Evolutionary conservation across 805 yeast genomes (phyloP).

Genomic region (Kuraishia hungarica): DNA sequence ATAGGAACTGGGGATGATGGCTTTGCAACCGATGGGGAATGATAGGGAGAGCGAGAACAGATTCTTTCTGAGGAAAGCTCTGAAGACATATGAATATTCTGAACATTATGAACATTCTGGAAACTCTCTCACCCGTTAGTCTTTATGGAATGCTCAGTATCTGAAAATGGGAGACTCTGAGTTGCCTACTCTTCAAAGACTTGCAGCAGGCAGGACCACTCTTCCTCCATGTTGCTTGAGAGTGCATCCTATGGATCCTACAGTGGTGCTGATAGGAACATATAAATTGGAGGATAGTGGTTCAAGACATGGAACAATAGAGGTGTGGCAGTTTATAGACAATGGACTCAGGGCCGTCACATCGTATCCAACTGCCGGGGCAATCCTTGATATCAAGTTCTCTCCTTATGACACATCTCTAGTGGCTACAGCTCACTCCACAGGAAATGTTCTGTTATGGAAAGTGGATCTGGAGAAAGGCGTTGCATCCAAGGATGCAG

Average conservation of each 20-base stretch:
- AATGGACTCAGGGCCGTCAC: not conserved
- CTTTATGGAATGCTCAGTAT: no score
- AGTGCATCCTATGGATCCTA: conserved; percentile 40
- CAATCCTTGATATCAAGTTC: conserved; percentile 73
- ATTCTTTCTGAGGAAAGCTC: no score
- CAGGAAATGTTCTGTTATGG: conserved; percentile 73
- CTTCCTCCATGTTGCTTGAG: conserved; percentile 80
- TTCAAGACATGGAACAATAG: conserved; percentile 54
- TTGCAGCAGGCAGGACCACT: not conserved
- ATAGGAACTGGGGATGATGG: no score
- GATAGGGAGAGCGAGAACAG: no score
- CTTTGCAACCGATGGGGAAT: no score
- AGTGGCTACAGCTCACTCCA: conserved; percentile 67
- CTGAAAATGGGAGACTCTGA: not conserved
- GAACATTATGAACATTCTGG: no score
- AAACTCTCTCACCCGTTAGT: no score
- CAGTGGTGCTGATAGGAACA: conserved; percentile 62
- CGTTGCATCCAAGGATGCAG: not conserved
- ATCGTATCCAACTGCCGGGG: conserved; percentile 28
- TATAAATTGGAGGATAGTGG: conserved; percentile 62
- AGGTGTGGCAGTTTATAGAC: conserved; percentile 24
- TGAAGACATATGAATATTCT: no score
- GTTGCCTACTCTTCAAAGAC: not conserved
- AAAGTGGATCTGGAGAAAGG: conserved; percentile 12
- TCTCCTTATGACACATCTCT: conserved; percentile 41